Conservation (phyloP, 2,329 filamentous ascomycete genomes). For the Trematosphaeria pertusa region DNA sequence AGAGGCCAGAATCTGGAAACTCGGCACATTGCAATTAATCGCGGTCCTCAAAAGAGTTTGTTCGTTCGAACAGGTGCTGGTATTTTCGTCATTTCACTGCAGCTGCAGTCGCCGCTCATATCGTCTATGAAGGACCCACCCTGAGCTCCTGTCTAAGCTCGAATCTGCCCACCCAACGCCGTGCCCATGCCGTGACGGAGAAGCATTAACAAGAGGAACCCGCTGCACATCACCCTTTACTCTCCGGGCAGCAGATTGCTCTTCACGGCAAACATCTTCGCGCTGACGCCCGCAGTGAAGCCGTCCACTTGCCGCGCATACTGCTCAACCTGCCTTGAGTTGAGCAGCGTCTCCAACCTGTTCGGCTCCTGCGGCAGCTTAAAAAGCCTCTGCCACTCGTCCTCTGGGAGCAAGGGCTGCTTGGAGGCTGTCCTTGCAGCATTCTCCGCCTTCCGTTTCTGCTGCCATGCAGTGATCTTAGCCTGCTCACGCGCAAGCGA, state of each 20-base stretch:
- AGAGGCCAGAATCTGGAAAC: too few species aligned
- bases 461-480: conserved; percentile 96
- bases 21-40: too few species aligned
- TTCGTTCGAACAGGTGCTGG: too few species aligned
- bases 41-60: too few species aligned
- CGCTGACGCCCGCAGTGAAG: conserved; percentile 87
- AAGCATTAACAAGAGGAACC: conserved; percentile 40
- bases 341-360: conserved; percentile 90
- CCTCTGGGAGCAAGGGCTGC: conserved; percentile 87
- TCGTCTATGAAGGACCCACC: conserved; percentile 29
- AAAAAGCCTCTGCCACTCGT: conserved; percentile 98
- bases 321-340: conserved; percentile 95
- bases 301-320: conserved; percentile 97
- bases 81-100: too few species aligned
- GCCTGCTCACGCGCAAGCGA: conserved; percentile 91
- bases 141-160: conserved; percentile 22
- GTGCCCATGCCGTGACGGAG: conserved; percentile 47
- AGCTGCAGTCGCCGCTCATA: too few species aligned
- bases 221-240: conserved; percentile 24
- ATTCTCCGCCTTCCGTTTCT: conserved; percentile 97
- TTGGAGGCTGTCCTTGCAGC: conserved; percentile 83
- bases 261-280: conserved; percentile 98
- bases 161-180: conserved; percentile 44
- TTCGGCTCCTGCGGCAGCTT: conserved; percentile 96
- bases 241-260: conserved; percentile 69